These are phyloP conservation scores for Eucalyptus cladocalyx DNA, from an alignment of 345 rosid species.

Conservation along the genomic window DNA sequence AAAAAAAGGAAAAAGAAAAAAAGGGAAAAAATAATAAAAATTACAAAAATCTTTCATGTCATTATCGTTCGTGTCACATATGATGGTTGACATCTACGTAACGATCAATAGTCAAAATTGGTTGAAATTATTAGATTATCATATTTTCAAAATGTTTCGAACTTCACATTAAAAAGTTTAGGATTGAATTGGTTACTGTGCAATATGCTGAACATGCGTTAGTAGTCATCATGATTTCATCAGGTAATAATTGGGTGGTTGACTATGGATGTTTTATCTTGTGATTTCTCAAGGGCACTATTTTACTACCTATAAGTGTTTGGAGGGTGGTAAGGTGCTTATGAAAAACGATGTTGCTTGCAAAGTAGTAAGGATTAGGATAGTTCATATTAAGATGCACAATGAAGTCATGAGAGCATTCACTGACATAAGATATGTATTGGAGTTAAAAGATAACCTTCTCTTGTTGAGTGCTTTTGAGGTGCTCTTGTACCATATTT, in stretches of 20 bases:
- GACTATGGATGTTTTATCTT: no score
- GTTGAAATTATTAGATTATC: no score
- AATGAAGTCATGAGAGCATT: accelerated
- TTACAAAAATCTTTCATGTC: accelerated
- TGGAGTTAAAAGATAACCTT: neutral
- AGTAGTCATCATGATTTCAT: no score
- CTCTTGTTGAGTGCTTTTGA: neutral
- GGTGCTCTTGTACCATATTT: neutral
- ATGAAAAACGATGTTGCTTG: neutral
- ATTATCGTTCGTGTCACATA: neutral
- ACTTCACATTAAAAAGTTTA: no score
- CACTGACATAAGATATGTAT: neutral
- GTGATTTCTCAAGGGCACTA: no score
- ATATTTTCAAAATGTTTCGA: no score
- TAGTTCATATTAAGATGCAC: no score
- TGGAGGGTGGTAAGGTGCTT: neutral
- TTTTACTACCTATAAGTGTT: accelerated
- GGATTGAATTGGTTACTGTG: accelerated
- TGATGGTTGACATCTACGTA: accelerated
- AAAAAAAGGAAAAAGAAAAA: no score
- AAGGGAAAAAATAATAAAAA: no score
- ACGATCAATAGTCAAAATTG: no score
- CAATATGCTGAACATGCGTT: no score
- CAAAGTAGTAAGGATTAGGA: neutral
- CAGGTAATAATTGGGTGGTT: no score